Conservation (phyloP, 2,329 filamentous ascomycete species). For the Sarocladiaceae sp. region DNA sequence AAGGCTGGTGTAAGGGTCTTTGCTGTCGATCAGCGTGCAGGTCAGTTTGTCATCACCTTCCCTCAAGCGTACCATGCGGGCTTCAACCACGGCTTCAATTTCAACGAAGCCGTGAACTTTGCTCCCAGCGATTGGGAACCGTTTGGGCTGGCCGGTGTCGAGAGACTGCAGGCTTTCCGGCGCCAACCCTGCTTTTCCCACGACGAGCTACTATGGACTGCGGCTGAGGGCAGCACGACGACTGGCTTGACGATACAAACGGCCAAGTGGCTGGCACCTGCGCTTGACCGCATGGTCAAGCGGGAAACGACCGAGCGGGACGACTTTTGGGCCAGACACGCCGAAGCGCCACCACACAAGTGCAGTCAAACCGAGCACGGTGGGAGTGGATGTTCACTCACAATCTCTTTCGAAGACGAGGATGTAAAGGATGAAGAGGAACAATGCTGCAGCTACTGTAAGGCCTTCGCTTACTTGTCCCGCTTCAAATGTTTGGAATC, state of each 20-base stretch:
- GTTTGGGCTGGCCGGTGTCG: slow-evolving; percentile 78
- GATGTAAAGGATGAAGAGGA: slow-evolving; percentile 88
- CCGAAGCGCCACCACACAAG: slow-evolving; percentile 44
- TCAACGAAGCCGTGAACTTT: slow-evolving; percentile 98
- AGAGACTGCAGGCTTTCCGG: slow-evolving; percentile 78
- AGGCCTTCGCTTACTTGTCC: slow-evolving; percentile 84
- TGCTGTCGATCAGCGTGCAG: slow-evolving; percentile 90
- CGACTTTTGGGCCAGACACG: slow-evolving; percentile 61
- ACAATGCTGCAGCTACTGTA: slow-evolving; percentile 89
- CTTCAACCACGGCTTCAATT: slow-evolving; percentile 98
- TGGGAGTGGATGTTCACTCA: slow-evolving; percentile 50
- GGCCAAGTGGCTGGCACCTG: slow-evolving; percentile 90
- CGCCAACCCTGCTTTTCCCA: slow-evolving; percentile 96
- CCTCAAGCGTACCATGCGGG: slow-evolving; percentile 96
- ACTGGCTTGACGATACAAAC: slow-evolving; percentile 68
- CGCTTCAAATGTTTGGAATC: slow-evolving; percentile 79
- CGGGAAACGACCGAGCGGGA: slow-evolving; percentile 66
- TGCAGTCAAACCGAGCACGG: slow-evolving; percentile 41
- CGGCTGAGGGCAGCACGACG: slow-evolving; percentile 69
- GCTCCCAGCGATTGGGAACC: slow-evolving; percentile 94
- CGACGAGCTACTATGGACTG: slow-evolving; percentile 88
- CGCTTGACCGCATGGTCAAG: slow-evolving; percentile 69
- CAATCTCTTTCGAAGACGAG: slow-evolving; percentile 60
- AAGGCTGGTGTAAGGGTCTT: slow-evolving; percentile 92
- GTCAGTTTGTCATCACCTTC: slow-evolving; percentile 94